A percentile compares a stretch with the other conserved stretches of the same genome.
These are phyloP conservation scores for Plantago ovata DNA, from an alignment of 257 asterid species.

Conservation along the genomic window DNA sequence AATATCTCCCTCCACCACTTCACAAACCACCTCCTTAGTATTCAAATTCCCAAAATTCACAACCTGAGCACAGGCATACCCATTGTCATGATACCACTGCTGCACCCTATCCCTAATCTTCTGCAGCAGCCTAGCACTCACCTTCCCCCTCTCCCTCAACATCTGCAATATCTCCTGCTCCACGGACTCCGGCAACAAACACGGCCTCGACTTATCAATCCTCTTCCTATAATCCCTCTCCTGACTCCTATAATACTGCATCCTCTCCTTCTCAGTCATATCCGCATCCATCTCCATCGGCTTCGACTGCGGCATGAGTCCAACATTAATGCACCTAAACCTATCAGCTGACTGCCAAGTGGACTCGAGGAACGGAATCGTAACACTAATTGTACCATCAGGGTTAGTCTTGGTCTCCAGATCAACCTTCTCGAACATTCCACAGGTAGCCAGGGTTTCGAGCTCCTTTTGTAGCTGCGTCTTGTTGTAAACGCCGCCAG, in stretches of 20 bases:
- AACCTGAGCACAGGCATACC: conserved; percentile 90
- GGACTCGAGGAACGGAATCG: conserved; percentile 73
- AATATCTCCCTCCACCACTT: conserved; percentile 98
- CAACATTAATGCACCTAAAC: conserved; percentile 89
- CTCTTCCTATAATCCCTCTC: conserved; percentile 82
- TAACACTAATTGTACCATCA: conserved; percentile 67
- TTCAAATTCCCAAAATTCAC: conserved; percentile 95
- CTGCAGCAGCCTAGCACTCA: conserved; percentile 90
- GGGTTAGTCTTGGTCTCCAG: conserved; percentile 78
- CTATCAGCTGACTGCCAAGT: conserved; percentile 88
- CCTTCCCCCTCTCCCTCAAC: conserved; percentile 72
- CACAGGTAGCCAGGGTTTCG: conserved; percentile 79
- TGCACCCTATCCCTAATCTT: conserved; percentile 92
- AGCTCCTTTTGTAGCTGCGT: conserved; percentile 85
- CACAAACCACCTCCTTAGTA: conserved; percentile 92
- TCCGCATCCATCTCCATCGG: conserved; percentile 91
- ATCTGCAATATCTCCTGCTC: conserved; percentile 64
- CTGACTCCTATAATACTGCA: conserved; percentile 58
- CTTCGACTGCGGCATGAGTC: conserved; percentile 80
- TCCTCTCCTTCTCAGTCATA: conserved; percentile 87
- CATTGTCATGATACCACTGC: conserved; percentile 94
- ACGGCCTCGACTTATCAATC: conserved; percentile 71
- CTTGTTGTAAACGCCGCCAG: conserved; percentile 83
- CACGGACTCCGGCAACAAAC: conserved; percentile 71
- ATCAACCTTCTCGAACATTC: conserved; percentile 94